phyloP scores from a whole-genome alignment of 176 grass and related monocot genomes.

The Stipa capillata region DNA sequence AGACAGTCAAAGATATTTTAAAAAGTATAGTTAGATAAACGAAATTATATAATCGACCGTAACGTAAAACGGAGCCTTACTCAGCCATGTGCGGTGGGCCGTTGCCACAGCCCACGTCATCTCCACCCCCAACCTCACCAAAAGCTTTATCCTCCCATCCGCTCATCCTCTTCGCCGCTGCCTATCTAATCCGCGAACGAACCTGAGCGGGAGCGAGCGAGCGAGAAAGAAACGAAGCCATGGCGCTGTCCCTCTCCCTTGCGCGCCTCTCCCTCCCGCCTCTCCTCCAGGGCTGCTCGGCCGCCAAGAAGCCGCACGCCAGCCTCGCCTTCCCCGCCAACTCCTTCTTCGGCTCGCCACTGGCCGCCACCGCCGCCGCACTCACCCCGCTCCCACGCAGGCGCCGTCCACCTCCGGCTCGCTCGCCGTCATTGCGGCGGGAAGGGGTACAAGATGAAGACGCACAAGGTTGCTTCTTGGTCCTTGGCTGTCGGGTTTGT shows the following conservation, averaged over 20 bases:
- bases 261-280: slow-evolving; percentile 12
- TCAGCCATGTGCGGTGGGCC: not conserved
- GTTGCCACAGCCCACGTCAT: not conserved
- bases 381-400: no score
- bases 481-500: not conserved
- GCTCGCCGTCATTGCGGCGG: slow-evolving; percentile 61
- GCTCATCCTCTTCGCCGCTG: no score
- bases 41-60: no score
- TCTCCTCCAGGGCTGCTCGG: not conserved
- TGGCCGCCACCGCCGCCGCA: not conserved
- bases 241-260: slow-evolving; percentile 51
- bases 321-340: slow-evolving; percentile 32
- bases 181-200: slow-evolving; percentile 34
- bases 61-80: no score
- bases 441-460: slow-evolving; percentile 88
- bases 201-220: not conserved
- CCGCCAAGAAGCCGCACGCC: slow-evolving; percentile 4
- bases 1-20: no score
- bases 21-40: no score
- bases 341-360: slow-evolving; percentile 52
- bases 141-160: not conserved
- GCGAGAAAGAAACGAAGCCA: not conserved
- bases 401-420: slow-evolving; percentile 15
- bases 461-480: slow-evolving; percentile 50
- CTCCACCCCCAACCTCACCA: no score